Base-by-base conservation (phyloP, 2,329 filamentous ascomycete species). In the Diaporthe velutina region DNA sequence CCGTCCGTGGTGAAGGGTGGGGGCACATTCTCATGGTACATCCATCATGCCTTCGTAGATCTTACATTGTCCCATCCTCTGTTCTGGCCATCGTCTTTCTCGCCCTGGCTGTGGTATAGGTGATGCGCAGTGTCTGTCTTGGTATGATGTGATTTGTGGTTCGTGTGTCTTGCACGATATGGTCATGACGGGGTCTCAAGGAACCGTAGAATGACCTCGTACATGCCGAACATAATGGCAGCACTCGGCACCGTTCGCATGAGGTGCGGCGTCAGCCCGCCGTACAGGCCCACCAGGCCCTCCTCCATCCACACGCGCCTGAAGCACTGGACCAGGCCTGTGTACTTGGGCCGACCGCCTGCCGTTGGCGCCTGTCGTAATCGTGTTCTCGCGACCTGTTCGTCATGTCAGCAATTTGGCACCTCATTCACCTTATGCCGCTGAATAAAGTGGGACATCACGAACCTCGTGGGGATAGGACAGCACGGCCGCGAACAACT, bases 221-320 rank as follows among this genome's bases (percentile, higher is more conserved):
- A 98, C 87, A 97, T 97, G 84, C 95, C 95, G 83, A 98, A 98
- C 94, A 98, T 98, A 83, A 98, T 98, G 78, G 94, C 95, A 10
- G 96, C 95, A 79, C 94, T 97, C 1, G 96, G 96, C 8, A 98
- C 96, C 9, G 96, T 96, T 76, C 96, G 90, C 84, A 98, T 90
- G 80, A 98, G 91, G 82, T 98, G 96, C 61, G 96, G 95, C 19
- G 96, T 97, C 80, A 98, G 88, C 25, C 96, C 96, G 73, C 96
- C 96, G 81, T 98, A 98, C 76, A 98, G 87, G 42, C 93, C 94
- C 61, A 92, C 90, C 83, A 98, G 88, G 64, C 96, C 95, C 83
- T 98, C 96, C 80, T 98, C 95, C 80, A 93, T 93, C 90, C 92
- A 96, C 58, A 98, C 93, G 25, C 95, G 89, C 82, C 91, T 92